These are phyloP conservation scores for Tetramitus jugosus DNA, from an alignment of 208 protist species.

Conservation along the genomic window DNA sequence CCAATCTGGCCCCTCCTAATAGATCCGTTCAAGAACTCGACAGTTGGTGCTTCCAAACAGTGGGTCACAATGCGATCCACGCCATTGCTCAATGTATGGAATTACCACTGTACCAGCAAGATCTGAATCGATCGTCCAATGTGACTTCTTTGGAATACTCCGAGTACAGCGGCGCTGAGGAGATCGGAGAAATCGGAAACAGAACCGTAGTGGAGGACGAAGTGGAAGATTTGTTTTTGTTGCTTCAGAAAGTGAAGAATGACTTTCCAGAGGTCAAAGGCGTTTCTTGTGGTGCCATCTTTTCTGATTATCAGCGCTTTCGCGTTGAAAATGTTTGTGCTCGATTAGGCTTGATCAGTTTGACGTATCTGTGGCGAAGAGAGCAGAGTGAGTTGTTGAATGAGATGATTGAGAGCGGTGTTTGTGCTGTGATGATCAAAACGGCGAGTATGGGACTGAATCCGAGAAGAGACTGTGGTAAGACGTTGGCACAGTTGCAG, in stretches of 20 bases:
- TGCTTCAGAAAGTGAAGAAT: slow-evolving; percentile 72
- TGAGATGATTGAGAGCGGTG: slow-evolving; percentile 66
- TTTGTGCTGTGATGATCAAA: slow-evolving; percentile 89
- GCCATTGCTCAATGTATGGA: slow-evolving; percentile 71
- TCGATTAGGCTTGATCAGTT: slow-evolving; percentile 75
- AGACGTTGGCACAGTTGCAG: not conserved
- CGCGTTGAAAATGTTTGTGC: slow-evolving; percentile 92
- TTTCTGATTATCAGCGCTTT: slow-evolving; percentile 93
- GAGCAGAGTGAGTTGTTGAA: slow-evolving; percentile 78
- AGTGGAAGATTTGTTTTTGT: slow-evolving; percentile 87
- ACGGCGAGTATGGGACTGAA: slow-evolving; percentile 38
- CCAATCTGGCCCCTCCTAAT: slow-evolving; percentile 72
- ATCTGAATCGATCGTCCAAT: slow-evolving; percentile 60
- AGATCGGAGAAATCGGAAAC: not conserved
- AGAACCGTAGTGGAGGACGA: slow-evolving; percentile 67
- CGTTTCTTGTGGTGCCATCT: slow-evolving; percentile 92
- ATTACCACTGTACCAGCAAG: slow-evolving; percentile 75
- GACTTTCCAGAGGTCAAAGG: slow-evolving; percentile 63
- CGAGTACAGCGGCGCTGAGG: slow-evolving; percentile 37
- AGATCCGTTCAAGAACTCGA: slow-evolving; percentile 76
- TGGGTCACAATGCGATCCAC: slow-evolving; percentile 83
- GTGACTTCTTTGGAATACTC: slow-evolving; percentile 69
- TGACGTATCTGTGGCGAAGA: slow-evolving; percentile 92
- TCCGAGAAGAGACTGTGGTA: slow-evolving; percentile 2
- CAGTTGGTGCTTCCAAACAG: slow-evolving; percentile 97